These are phyloP conservation scores for Paraphoma chrysanthemicola DNA, from an alignment of 2,329 filamentous ascomycete species.

Conservation along the genomic window DNA sequence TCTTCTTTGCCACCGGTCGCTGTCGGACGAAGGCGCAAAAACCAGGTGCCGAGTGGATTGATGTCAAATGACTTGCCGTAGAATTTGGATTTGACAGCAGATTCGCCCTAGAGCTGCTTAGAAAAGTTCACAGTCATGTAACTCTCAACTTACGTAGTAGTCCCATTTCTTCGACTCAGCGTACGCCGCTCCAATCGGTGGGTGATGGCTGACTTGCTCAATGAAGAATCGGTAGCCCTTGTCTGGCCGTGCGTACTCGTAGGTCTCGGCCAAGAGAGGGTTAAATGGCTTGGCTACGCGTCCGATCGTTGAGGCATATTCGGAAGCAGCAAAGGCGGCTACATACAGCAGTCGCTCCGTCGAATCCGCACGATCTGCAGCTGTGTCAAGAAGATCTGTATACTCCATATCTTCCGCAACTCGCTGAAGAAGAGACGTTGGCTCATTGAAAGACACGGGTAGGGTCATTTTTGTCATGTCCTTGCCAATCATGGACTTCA, in stretches of 20 bases:
- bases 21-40: slow-evolving; percentile 80
- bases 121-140: background rate
- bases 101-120: slow-evolving; percentile 71
- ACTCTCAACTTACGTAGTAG: slow-evolving; percentile 68
- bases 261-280: slow-evolving; percentile 92
- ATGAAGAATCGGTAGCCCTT: slow-evolving; percentile 99
- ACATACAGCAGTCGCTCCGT: slow-evolving; percentile 94
- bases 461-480: slow-evolving; percentile 99
- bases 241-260: slow-evolving; percentile 93
- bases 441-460: slow-evolving; percentile 98
- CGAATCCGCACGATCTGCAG: slow-evolving; percentile 83
- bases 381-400: slow-evolving; percentile 86
- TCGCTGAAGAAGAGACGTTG: slow-evolving; percentile 91
- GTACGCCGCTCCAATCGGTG: slow-evolving; percentile 90
- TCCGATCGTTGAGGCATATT: slow-evolving; percentile 95
- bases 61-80: slow-evolving; percentile 98
- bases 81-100: slow-evolving; percentile 93
- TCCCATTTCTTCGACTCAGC: slow-evolving; percentile 94
- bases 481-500: slow-evolving; percentile 99
- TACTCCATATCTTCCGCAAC: slow-evolving; percentile 99
- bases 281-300: slow-evolving; percentile 99
- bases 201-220: slow-evolving; percentile 97
- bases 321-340: slow-evolving; percentile 91
- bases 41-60: slow-evolving; percentile 96
- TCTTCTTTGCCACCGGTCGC: slow-evolving; percentile 73